phyloP scores from a whole-genome alignment of 163 green algal species.

The Scenedesmus sp. region DNA sequence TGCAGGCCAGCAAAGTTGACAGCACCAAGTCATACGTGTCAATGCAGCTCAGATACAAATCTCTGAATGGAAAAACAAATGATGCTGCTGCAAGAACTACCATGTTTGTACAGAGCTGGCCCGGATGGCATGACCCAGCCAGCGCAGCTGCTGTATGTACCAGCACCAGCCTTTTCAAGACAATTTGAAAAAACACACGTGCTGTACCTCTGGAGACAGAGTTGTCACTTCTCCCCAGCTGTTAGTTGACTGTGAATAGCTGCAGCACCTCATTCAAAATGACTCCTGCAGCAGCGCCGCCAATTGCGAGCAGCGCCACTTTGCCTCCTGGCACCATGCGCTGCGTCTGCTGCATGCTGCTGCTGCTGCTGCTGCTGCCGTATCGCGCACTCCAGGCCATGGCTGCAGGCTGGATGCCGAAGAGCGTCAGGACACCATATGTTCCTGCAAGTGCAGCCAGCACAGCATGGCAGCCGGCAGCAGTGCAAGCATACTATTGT shows the following conservation, averaged over 20 bases:
- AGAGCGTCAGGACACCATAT: conserved; percentile 81
- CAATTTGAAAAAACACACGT: not conserved
- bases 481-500: not conserved
- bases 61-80: no score
- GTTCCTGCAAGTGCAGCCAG: conserved; percentile 57
- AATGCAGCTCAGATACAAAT: no score
- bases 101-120: no score
- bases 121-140: no score
- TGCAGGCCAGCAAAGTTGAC: no score
- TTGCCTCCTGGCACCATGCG: conserved; percentile 54
- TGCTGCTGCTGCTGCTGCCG: not conserved
- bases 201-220: not conserved
- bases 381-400: conserved; percentile 77
- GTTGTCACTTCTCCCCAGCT: not conserved
- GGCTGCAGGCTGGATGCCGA: conserved; percentile 76
- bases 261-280: conserved; percentile 42
- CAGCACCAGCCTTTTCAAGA: not conserved
- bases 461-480: not conserved
- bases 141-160: no score
- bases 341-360: not conserved
- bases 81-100: no score
- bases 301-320: conserved; percentile 50
- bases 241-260: not conserved
- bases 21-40: no score
- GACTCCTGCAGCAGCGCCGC: conserved; percentile 30